phyloP scores from a whole-genome alignment of 805 yeast species.

The Lipomyces yamadae region DNA sequence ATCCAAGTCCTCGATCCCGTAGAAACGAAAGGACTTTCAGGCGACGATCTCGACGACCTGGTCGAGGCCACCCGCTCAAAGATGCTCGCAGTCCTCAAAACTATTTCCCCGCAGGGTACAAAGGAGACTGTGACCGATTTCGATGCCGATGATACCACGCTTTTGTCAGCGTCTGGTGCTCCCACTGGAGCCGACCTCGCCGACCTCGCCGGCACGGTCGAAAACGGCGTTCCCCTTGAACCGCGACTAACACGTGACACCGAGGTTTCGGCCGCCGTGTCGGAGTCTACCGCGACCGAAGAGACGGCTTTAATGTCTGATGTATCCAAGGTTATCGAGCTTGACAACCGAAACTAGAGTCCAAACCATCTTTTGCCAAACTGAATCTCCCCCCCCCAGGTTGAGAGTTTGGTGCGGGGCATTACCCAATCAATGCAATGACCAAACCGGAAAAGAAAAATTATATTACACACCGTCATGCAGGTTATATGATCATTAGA shows the following conservation, averaged over 20 bases:
- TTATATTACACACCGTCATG: not conserved
- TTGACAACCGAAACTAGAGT: constrained; percentile 2
- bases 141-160: not conserved
- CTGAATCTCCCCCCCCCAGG: no score
- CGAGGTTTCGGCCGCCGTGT: constrained; percentile 12
- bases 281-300: not conserved
- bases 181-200: not conserved
- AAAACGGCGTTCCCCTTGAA: not conserved
- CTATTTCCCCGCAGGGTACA: constrained; percentile 26
- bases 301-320: constrained; percentile 5
- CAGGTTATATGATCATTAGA: not conserved
- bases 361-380: not conserved
- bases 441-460: no score
- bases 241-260: constrained; percentile 15
- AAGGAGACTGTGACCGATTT: not conserved
- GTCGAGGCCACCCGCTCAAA: constrained; percentile 58
- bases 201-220: not conserved
- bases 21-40: constrained; percentile 67
- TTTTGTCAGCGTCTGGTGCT: not conserved
- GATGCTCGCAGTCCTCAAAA: constrained; percentile 53
- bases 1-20: constrained; percentile 74
- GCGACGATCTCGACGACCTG: constrained; percentile 71
- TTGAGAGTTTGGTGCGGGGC: no score
- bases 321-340: constrained; percentile 13
- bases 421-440: no score